Evolutionary conservation across 805 yeast genomes (phyloP), one percentile per base, ranked within the genome.

Genomic region (Wickerhamomyces silvicola): DNA sequence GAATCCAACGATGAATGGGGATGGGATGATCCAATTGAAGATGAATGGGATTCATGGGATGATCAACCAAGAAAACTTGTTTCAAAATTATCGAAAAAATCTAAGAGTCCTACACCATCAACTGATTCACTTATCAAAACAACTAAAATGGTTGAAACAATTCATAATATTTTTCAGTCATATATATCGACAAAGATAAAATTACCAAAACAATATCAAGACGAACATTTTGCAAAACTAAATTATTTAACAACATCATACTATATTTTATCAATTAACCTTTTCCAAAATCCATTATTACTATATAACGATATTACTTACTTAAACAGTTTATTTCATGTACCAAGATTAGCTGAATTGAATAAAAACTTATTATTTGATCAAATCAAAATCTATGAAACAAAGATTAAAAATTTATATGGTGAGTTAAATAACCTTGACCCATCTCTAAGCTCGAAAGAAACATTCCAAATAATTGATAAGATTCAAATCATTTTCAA

Each of bases 341-440:
- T 42, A 9, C 38, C 39, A 2, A 28, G 45, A 64, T 41, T 71
- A 64, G 32, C 59, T 53, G 75, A 73, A 62, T 46, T 69, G 64
- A 21, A 66, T 66, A 45, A 49, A 7, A 17, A 34, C 4, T 28
- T 43, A 14, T 24, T 50, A 7, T 20, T 38, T 15, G 26, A 31
- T 8, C 31, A 35, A 12, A 37, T 46, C 11, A 27, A 29, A 12
- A 6, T 16, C 4, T 36, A 36, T 19, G 48, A 49, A 19, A 6
- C 12, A 1, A 26, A 25, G 5, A 39, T 50, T 4, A 28, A 20
- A 10, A 13, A 24, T 6, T 9, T 11, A 4, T 43, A 24, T 19
- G 6, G 21, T 3, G 17, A 32, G n/a, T 28, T 50, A 28, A 28
- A 37, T n/a, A 42, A 38, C 2, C 20, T 50, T 10, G 36, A 48